Conservation (phyloP, 768 basidiomycete species). For the Suillus weaverae region DNA sequence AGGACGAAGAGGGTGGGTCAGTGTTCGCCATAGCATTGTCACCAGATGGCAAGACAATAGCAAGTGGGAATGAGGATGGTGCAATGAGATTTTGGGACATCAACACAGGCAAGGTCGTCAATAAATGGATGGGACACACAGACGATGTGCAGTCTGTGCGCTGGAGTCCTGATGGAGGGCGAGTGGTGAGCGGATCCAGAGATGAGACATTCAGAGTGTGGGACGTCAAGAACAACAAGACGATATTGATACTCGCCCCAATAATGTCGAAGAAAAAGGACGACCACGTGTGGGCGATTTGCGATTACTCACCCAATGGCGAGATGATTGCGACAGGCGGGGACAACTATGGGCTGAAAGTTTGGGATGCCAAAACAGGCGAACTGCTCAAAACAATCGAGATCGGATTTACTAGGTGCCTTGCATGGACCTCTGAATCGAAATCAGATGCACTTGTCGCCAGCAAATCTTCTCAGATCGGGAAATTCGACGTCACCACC, state of each 20-base stretch:
- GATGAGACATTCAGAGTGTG: background rate
- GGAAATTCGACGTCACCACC: background rate
- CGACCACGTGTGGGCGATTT: background rate
- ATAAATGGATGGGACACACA: background rate
- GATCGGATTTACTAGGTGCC: background rate
- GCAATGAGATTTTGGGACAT: background rate
- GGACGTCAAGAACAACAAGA: background rate
- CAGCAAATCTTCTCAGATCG: rapidly evolving
- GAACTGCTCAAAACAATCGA: background rate
- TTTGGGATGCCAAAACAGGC: background rate
- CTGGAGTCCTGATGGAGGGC: background rate
- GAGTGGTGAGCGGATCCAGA: background rate
- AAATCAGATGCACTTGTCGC: background rate
- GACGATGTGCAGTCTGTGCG: background rate
- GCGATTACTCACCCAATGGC: background rate
- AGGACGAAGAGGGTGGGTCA: background rate
- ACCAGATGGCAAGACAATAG: background rate
- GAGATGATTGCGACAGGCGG: background rate
- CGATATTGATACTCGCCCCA: background rate
- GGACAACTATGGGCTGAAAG: background rate
- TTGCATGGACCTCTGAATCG: background rate
- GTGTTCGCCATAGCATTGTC: background rate
- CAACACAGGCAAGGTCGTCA: background rate
- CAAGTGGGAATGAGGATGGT: background rate
- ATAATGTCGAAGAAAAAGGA: background rate